phyloP scores from a whole-genome alignment of 306 rosid genomes.

The Ochetophila trinervis region DNA sequence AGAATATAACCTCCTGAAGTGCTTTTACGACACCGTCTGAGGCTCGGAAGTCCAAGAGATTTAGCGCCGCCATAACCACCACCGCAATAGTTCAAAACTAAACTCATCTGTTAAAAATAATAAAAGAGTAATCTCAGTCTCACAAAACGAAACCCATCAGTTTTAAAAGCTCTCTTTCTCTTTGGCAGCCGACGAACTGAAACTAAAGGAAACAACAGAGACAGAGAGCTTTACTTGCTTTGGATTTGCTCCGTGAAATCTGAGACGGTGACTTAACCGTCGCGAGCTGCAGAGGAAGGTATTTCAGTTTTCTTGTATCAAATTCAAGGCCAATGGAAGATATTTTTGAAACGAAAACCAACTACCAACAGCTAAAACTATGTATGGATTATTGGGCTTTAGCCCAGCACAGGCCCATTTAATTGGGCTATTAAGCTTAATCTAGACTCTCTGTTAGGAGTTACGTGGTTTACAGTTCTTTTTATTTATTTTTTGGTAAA shows the following conservation, averaged over 20 bases:
- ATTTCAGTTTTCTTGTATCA: background rate
- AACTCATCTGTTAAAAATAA: constrained; percentile 33
- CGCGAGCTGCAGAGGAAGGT: background rate
- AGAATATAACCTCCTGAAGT: constrained; percentile 1
- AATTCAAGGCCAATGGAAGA: no score
- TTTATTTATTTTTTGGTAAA: no score
- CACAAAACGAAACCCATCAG: background rate
- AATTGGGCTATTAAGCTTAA: no score
- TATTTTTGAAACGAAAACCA: no score
- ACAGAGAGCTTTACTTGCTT: background rate
- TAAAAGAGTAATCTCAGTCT: background rate
- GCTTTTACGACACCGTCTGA: constrained; percentile 17
- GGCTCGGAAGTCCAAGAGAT: constrained; percentile 24
- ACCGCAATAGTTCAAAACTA: constrained; percentile 29
- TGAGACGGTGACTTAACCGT: constrained; percentile 1
- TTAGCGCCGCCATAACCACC: constrained; percentile 14
- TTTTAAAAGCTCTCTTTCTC: background rate
- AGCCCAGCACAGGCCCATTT: no score
- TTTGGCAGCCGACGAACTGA: background rate
- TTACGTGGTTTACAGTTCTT: no score
- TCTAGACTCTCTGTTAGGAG: no score
- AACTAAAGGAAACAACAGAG: background rate
- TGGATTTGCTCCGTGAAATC: background rate
- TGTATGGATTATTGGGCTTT: no score
- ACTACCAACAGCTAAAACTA: no score